Percentiles rank a stretch among this genome's conserved stretches.
Conservation (phyloP, 1,284 basidiomycete genomes). For the Boletus subluridellus region DNA sequence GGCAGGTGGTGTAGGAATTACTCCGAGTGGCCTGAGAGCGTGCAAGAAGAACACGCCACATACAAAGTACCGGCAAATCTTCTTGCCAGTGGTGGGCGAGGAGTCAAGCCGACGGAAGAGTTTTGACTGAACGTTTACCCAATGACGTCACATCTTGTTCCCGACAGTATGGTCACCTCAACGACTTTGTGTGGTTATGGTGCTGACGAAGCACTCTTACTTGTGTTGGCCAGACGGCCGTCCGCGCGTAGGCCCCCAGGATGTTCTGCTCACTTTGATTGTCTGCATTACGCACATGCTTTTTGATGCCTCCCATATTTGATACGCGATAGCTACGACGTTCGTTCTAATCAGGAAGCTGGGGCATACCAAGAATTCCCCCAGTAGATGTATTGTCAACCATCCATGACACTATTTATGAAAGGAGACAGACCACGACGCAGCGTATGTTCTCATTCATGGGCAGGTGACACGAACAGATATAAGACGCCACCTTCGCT, state of each 20-base stretch:
- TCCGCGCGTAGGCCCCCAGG: background rate
- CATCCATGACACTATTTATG: background rate
- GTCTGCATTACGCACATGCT: background rate
- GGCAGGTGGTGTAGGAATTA: background rate
- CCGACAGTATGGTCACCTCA: background rate
- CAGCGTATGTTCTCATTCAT: background rate
- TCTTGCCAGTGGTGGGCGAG: background rate
- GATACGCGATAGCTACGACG: background rate
- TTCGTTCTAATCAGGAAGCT: background rate
- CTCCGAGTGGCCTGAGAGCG: background rate
- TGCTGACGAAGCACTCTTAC: background rate
- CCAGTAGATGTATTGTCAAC: background rate
- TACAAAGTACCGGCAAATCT: background rate
- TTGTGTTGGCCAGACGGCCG: background rate
- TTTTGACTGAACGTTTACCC: background rate
- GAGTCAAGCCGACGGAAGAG: background rate
- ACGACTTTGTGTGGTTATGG: background rate
- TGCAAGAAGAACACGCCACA: background rate
- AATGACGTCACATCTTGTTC: background rate
- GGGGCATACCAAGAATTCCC: too few species aligned
- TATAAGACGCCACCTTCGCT: background rate
- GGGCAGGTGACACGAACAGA: background rate
- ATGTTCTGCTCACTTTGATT: background rate
- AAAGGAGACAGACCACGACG: background rate
- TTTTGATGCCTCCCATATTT: background rate